These are phyloP conservation scores for Lithocarpus polystachyus DNA, from an alignment of 306 rosid species.

Conservation along the genomic window DNA sequence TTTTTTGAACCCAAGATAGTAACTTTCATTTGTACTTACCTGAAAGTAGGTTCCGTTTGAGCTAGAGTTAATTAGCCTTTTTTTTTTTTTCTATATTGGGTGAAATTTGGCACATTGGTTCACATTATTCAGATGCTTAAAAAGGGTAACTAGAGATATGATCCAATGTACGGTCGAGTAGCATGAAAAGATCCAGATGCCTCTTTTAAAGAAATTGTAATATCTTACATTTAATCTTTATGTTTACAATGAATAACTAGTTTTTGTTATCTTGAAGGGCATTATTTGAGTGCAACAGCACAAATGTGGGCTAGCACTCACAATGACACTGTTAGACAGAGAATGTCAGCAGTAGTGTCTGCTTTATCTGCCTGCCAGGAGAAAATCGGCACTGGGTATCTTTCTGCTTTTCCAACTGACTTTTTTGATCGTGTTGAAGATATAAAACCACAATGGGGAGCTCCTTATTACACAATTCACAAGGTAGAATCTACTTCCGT, in stretches of 20 bases:
- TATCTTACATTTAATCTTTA: constrained; percentile 8
- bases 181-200: background rate
- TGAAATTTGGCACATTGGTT: background rate
- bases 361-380: constrained; percentile 63
- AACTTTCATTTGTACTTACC: too few relatives aligned
- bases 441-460: constrained; percentile 50
- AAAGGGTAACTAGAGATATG: background rate
- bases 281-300: constrained; percentile 88
- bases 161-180: too few relatives aligned
- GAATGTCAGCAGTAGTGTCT: constrained; percentile 57
- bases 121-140: constrained; percentile 1
- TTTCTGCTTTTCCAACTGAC: constrained; percentile 84
- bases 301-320: constrained; percentile 87
- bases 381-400: constrained; percentile 72
- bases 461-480: constrained; percentile 97
- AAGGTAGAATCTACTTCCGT: constrained; percentile 45
- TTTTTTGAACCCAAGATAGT: too few relatives aligned
- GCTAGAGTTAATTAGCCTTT: background rate
- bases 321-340: constrained; percentile 44
- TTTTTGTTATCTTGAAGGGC: constrained; percentile 59
- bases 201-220: constrained; percentile 6
- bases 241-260: constrained; percentile 11
- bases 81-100: background rate
- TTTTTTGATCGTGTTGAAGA: constrained; percentile 70
- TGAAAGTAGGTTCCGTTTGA: too few relatives aligned